These are phyloP conservation scores for Fusarium verrucosum DNA, from an alignment of 2,329 filamentous ascomycete genomes.

Conservation along the genomic window DNA sequence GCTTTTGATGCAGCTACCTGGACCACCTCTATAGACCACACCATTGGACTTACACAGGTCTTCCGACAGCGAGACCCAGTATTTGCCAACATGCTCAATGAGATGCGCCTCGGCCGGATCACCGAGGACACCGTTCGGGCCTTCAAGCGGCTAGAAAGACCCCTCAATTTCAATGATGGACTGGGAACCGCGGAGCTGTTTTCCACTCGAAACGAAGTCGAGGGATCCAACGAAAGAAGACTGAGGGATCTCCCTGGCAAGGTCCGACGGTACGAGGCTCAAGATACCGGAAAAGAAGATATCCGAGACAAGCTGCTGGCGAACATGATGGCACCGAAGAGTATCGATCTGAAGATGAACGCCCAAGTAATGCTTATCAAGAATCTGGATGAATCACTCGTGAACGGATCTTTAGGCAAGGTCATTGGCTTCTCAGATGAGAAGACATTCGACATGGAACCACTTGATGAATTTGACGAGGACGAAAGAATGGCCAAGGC, in stretches of 20 bases:
- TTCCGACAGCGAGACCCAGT: conserved; percentile 92
- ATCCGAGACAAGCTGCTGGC: conserved; percentile 79
- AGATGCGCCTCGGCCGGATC: conserved; percentile 91
- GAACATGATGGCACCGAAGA: conserved; percentile 92
- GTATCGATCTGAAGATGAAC: conserved; percentile 84
- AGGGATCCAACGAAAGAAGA: conserved; percentile 80
- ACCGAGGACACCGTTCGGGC: conserved; percentile 77
- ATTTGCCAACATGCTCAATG: conserved; percentile 95
- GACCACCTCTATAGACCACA: conserved; percentile 92
- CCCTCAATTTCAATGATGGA: conserved; percentile 76
- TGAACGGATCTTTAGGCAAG: conserved; percentile 93
- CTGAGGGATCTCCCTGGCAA: conserved; percentile 78
- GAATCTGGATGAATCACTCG: conserved; percentile 91
- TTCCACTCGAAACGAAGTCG: conserved; percentile 89
- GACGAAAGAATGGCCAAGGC: conserved; percentile 57
- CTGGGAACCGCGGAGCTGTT: conserved; percentile 85
- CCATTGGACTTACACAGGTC: conserved; percentile 92
- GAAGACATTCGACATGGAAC: conserved; percentile 51
- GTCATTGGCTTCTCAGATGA: conserved; percentile 63
- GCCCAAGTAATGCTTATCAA: conserved; percentile 99
- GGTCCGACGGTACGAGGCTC: conserved; percentile 73
- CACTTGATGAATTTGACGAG: conserved; percentile 54
- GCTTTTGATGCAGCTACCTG: conserved; percentile 93
- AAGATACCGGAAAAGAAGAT: conserved; percentile 77
- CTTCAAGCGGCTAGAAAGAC: conserved; percentile 78